Evolutionary conservation across 225 moss, liverwort and hornwort genomes (phyloP).

Genomic region (Anthoceros angustus): DNA sequence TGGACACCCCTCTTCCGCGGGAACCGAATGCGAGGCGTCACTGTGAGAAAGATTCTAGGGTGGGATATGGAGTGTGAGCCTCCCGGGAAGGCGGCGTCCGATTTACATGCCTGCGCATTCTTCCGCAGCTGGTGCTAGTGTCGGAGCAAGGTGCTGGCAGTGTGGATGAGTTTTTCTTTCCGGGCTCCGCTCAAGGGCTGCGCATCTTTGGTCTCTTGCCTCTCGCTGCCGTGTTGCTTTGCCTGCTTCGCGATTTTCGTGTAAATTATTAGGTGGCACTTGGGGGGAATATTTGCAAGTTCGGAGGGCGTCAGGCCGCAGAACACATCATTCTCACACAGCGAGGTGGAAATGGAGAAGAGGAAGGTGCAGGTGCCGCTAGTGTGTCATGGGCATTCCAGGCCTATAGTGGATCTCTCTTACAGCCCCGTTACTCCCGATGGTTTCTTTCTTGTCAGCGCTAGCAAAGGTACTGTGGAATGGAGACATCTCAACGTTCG

Average conservation of each 20-base stretch:
- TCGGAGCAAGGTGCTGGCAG: no score
- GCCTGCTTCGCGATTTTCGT: no score
- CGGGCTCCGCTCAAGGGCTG: no score
- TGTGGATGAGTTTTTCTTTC: no score
- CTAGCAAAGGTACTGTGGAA: conserved; percentile 61
- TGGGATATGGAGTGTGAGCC: conserved; percentile 3
- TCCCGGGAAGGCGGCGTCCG: neutral
- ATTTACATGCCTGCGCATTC: neutral
- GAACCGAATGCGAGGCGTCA: neutral
- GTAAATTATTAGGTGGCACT: no score
- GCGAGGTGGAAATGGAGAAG: conserved; percentile 57
- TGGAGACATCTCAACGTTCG: neutral
- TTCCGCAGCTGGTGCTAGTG: neutral
- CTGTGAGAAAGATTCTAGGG: conserved; percentile 3
- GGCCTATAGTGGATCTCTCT: conserved; percentile 93
- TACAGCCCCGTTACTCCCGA: conserved; percentile 93
- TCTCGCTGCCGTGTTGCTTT: no score
- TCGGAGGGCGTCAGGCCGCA: neutral
- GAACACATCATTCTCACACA: neutral
- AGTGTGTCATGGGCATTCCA: conserved; percentile 95
- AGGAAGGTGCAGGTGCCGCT: conserved; percentile 92
- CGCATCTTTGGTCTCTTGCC: no score
- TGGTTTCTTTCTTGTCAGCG: conserved; percentile 93
- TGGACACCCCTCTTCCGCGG: neutral
- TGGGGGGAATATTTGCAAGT: no score